Evolutionary conservation across 2,329 filamentous ascomycete species (phyloP).

Genomic region (Domatiomyces globalis): DNA sequence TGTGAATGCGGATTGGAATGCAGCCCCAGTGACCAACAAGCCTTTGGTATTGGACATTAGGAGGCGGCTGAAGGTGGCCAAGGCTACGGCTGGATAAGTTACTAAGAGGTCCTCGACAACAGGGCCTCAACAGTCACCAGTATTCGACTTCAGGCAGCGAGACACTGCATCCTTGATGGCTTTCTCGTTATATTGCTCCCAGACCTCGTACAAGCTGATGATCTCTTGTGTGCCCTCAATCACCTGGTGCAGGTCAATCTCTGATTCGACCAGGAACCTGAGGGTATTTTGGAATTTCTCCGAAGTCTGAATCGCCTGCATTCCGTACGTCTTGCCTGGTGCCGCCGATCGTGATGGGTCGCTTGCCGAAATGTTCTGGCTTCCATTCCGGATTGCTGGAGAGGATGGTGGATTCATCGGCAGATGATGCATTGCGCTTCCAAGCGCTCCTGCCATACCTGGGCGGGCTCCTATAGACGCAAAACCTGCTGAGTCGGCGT

Average conservation of each 20-base stretch:
- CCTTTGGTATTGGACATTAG: constrained; percentile 13
- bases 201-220: constrained; percentile 71
- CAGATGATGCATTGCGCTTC: background rate
- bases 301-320: constrained; percentile 27
- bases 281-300: constrained; percentile 53
- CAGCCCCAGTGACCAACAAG: constrained; percentile 9
- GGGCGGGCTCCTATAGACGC: constrained; percentile 12
- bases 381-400: background rate
- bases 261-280: constrained; percentile 73
- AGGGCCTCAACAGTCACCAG: constrained; percentile 38
- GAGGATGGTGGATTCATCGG: background rate
- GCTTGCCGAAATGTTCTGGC: constrained; percentile 5
- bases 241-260: constrained; percentile 68
- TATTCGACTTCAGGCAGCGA: constrained; percentile 47
- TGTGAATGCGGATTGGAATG: constrained; percentile 15
- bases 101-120: background rate
- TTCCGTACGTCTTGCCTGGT: constrained; percentile 7
- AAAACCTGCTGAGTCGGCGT: constrained; percentile 10
- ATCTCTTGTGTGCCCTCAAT: constrained; percentile 85
- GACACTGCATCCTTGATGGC: constrained; percentile 49
- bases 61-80: constrained; percentile 11
- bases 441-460: constrained; percentile 1
- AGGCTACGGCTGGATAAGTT: background rate
- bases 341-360: constrained; percentile 3
- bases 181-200: constrained; percentile 53